Evolutionary conservation across 495 filamentous ascomycete species (phyloP).

Genomic region (Penicillium cosmopolitanum): DNA sequence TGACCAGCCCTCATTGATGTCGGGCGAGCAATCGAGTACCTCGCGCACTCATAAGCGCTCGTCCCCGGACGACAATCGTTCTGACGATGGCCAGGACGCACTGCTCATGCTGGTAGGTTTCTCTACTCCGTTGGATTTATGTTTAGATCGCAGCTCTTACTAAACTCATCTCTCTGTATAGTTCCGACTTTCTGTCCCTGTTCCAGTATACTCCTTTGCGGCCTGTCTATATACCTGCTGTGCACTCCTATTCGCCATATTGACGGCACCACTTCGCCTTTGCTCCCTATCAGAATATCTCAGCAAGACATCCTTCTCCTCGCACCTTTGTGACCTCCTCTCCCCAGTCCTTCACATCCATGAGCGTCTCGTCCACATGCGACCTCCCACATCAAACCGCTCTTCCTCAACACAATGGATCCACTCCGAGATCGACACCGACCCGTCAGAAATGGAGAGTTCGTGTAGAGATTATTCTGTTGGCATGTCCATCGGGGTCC

Average conservation of each 20-base stretch:
- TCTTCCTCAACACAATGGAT: slow-evolving; percentile 42
- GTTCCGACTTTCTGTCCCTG: slow-evolving; percentile 53
- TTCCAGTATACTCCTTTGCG: slow-evolving; percentile 49
- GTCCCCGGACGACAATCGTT: slow-evolving; percentile 26
- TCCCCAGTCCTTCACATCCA: slow-evolving; percentile 49
- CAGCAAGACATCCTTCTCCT: slow-evolving; percentile 39
- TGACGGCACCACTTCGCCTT: slow-evolving; percentile 47
- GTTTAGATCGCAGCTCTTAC: too few relatives aligned
- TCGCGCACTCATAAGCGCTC: slow-evolving; percentile 38
- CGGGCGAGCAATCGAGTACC: slow-evolving; percentile 35
- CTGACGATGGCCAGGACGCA: slow-evolving; percentile 40
- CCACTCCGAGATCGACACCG: slow-evolving; percentile 31
- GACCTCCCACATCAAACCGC: slow-evolving; percentile 28
- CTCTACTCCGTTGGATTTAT: background rate
- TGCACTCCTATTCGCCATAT: slow-evolving; percentile 44
- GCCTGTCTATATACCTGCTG: slow-evolving; percentile 50
- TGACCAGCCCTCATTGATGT: slow-evolving; percentile 47
- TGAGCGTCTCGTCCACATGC: slow-evolving; percentile 43
- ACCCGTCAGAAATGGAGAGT: slow-evolving; percentile 20
- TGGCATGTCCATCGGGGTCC: slow-evolving; percentile 49
- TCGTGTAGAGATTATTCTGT: slow-evolving; percentile 36
- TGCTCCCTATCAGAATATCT: slow-evolving; percentile 44
- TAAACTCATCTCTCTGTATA: slow-evolving; percentile 18
- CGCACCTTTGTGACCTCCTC: slow-evolving; percentile 45
- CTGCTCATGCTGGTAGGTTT: slow-evolving; percentile 44